phyloP scores from a whole-genome alignment of 2,329 filamentous ascomycete genomes.

The Hymenoscyphus scutula region DNA sequence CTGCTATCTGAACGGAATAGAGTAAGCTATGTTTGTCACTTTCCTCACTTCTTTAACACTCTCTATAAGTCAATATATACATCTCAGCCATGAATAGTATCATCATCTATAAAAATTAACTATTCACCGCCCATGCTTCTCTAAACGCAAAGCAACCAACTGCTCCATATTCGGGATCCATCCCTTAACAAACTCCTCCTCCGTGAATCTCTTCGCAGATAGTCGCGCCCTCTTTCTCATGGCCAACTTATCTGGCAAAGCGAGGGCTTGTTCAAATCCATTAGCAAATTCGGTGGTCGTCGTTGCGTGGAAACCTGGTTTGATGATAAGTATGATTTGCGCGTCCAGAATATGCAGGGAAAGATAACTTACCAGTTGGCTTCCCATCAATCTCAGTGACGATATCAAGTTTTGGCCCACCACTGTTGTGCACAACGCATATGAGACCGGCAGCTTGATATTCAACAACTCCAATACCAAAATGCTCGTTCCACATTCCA shows the following conservation, averaged over 20 bases:
- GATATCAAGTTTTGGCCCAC: slow-evolving; percentile 91
- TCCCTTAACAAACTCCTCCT: slow-evolving; percentile 75
- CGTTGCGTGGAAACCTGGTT: slow-evolving; percentile 76
- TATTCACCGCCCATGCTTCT: slow-evolving; percentile 13
- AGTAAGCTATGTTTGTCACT: too few relatives aligned
- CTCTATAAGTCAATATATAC: neutral
- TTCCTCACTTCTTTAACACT: too few relatives aligned
- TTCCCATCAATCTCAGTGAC: slow-evolving; percentile 76
- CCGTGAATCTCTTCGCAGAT: slow-evolving; percentile 82
- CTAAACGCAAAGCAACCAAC: slow-evolving; percentile 50
- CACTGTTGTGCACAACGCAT: slow-evolving; percentile 87
- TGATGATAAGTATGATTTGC: slow-evolving; percentile 14
- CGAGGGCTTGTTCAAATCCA: slow-evolving; percentile 75
- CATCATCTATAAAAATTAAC: neutral
- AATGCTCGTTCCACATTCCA: slow-evolving; percentile 99
- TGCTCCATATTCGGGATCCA: slow-evolving; percentile 76
- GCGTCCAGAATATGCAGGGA: neutral
- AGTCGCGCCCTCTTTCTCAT: slow-evolving; percentile 74
- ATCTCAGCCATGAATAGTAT: neutral
- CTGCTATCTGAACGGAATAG: too few relatives aligned
- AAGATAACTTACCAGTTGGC: slow-evolving; percentile 62
- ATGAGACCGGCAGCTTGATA: slow-evolving; percentile 95
- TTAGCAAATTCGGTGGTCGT: slow-evolving; percentile 76
- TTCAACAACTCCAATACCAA: slow-evolving; percentile 96
- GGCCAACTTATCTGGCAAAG: slow-evolving; percentile 66